phyloP scores from a whole-genome alignment of 495 filamentous ascomycete genomes.

The Penicillium taxi region DNA sequence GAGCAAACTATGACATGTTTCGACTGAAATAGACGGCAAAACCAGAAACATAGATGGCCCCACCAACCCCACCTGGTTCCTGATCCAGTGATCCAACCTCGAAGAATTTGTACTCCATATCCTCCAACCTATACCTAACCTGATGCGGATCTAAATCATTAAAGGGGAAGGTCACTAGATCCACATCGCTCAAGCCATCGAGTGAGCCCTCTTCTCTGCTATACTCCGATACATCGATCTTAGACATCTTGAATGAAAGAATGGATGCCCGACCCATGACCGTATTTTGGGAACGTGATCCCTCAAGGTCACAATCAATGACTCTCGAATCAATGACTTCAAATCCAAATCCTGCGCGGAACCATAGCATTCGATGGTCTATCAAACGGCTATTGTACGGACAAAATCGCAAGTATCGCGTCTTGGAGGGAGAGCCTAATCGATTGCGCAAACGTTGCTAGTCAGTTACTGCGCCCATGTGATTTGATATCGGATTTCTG shows the following conservation, averaged over 20 bases:
- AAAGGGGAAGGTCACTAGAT: no score
- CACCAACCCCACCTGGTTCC: neutral
- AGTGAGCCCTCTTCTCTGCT: no score
- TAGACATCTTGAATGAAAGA: no score
- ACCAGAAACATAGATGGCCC: neutral
- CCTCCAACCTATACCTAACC: no score
- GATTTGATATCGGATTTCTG: no score
- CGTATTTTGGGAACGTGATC: slow-evolving; percentile 7
- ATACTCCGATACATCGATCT: no score
- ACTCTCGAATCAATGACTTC: slow-evolving; percentile 1
- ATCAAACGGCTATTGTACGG: slow-evolving; percentile 33
- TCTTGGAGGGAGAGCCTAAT: slow-evolving; percentile 39
- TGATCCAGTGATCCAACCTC: neutral
- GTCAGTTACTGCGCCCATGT: slow-evolving; percentile 8
- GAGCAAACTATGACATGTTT: no score
- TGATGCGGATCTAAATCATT: no score
- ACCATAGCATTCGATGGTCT: slow-evolving; percentile 25
- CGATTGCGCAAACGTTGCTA: slow-evolving; percentile 32
- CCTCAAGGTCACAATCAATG: slow-evolving; percentile 8
- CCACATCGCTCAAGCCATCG: no score
- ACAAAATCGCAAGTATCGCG: slow-evolving; percentile 32
- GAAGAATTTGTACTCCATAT: neutral
- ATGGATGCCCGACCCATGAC: slow-evolving; percentile 29
- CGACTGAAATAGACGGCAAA: no score
- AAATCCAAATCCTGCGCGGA: neutral